Evolutionary conservation across 1,284 basidiomycete species (phyloP).

Genomic region (Ceratobasidium sp.): DNA sequence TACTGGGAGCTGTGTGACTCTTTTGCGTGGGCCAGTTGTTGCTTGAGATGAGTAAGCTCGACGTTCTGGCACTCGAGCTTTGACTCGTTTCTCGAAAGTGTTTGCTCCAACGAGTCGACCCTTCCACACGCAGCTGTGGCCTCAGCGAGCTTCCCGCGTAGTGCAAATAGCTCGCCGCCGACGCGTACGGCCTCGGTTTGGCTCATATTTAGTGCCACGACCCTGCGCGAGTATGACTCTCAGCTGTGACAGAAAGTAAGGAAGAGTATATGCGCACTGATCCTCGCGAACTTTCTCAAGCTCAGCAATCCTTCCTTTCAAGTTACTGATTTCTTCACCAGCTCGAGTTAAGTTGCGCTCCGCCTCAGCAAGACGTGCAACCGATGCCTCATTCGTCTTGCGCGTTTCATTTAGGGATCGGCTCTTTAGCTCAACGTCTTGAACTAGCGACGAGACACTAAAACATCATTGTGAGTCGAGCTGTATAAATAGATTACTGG

Average conservation of each 20-base stretch:
- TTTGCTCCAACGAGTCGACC: slow-evolving; percentile 9
- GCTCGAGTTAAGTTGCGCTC: not conserved
- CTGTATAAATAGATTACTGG: not conserved
- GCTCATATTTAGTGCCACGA: not conserved
- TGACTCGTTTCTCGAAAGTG: not conserved
- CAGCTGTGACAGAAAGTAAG: not conserved
- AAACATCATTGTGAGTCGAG: not conserved
- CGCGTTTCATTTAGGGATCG: slow-evolving; percentile 46
- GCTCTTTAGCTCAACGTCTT: slow-evolving; percentile 5
- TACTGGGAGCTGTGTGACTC: slow-evolving; percentile 1
- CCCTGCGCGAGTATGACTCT: not conserved
- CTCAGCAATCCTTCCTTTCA: slow-evolving; percentile 20
- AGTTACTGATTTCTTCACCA: slow-evolving; percentile 1
- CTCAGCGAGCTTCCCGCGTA: slow-evolving; percentile 3
- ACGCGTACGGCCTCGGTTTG: not conserved
- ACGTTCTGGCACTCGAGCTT: not conserved
- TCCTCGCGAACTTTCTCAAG: not conserved
- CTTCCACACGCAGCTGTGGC: not conserved
- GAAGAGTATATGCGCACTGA: slow-evolving; percentile 19
- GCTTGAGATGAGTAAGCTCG: slow-evolving; percentile 4
- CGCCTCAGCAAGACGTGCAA: not conserved
- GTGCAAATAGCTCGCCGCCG: not conserved
- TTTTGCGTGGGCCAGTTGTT: slow-evolving; percentile 1
- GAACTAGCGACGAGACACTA: slow-evolving; percentile 7
- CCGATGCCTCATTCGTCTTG: slow-evolving; percentile 48